Base-by-base conservation (phyloP, 2,329 filamentous ascomycete species). In the Epichloe sylvatica region DNA sequence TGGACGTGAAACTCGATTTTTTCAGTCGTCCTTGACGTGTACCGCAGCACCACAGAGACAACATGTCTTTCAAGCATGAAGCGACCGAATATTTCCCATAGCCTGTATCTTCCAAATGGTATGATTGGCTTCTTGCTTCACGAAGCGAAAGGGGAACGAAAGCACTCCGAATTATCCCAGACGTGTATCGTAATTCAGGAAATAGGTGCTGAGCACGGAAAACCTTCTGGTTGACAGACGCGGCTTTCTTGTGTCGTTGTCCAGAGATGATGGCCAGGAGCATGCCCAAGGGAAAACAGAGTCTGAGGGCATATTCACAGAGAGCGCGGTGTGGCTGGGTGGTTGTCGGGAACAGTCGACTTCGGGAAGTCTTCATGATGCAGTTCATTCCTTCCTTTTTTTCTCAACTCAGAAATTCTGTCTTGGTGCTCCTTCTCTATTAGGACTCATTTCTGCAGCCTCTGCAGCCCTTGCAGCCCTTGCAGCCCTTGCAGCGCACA, bases 21-120 rank as follows among this genome's bases (percentile, higher is more conserved):
- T 48, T 50, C 17, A 42, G 33, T 47, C 42, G 50, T 17, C 30
- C 40, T 45, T 52, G 54, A 42, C 45, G 53, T 35, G 50, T 48
- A 38, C 55, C 52, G 48, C 56, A 60, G 44, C 62, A 64, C 47
- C 57, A 62, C 12, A 59, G 35, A 5, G 56, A 52, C 42, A 50
- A 43, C 54, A 61, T 58, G 9, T 19, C 41, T 25, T 35, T 37
- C 36, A 11, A 30, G 36, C 19, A n/a, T 38, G 42, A 21, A 36
- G 21, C n/a, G 35, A 17, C 17, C 15, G 39, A 49, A 35, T 15
- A 33, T 17, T 30, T 34, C 34, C 6, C 41, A 46, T 49, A 33
- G 30, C 17, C 33, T 25, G 21, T 38, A 30, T n/a, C 9, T 36
- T 48, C n/a, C 15, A 15, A n/a, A 23, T 25, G 12, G n/a, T 23